A percentile compares a stretch with the other conserved stretches of the same genome.
These are phyloP conservation scores for Pythium graminicola DNA, from an alignment of 352 stramenopile species.

Conservation along the genomic window DNA sequence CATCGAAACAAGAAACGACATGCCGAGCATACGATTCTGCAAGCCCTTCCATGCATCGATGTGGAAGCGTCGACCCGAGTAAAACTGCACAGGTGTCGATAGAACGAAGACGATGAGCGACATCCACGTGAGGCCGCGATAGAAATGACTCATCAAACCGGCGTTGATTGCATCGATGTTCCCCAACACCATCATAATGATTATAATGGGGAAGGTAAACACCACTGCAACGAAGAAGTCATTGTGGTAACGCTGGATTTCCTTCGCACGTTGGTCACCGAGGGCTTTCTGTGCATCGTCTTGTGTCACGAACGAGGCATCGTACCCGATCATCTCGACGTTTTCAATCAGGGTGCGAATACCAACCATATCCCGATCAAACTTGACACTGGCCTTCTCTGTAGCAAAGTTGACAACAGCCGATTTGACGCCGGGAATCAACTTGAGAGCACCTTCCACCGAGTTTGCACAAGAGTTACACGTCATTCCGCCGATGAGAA, in stretches of 20 bases:
- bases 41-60: constrained; percentile 90
- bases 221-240: constrained; percentile 85
- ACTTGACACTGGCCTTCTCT: constrained; percentile 74
- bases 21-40: constrained; percentile 87
- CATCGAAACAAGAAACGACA: constrained; percentile 97
- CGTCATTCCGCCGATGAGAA: constrained; percentile 87
- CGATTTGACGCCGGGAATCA: constrained; percentile 64
- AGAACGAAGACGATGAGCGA: constrained; percentile 71
- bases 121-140: constrained; percentile 72
- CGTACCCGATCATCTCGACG: constrained; percentile 88
- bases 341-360: constrained; percentile 83
- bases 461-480: constrained; percentile 90
- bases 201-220: constrained; percentile 92
- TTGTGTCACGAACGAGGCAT: constrained; percentile 65
- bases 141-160: constrained; percentile 40
- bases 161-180: constrained; percentile 59
- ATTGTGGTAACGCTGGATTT: constrained; percentile 70
- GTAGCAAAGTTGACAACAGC: constrained; percentile 84
- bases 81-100: constrained; percentile 95
- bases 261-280: constrained; percentile 71
- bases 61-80: constrained; percentile 92
- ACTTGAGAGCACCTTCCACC: constrained; percentile 82
- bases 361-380: constrained; percentile 66
- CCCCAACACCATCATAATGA: constrained; percentile 89
- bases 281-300: constrained; percentile 72